Evolutionary conservation across 2,329 filamentous ascomycete species (phyloP).

Genomic region (Clarireedia paspali): DNA sequence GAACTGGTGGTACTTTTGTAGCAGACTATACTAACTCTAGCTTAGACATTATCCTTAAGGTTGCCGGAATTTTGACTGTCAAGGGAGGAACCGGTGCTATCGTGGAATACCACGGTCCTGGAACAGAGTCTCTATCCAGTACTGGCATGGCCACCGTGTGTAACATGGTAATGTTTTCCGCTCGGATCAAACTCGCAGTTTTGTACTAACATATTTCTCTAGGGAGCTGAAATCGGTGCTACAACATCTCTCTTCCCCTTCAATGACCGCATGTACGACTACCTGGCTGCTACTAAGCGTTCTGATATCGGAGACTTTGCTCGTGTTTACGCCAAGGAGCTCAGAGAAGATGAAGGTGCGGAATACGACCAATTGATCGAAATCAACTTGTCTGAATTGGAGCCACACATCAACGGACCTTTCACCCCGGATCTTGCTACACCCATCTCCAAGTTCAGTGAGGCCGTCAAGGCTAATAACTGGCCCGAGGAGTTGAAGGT

Average conservation of each 20-base stretch:
- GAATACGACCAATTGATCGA: slow-evolving; percentile 96
- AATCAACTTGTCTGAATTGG: slow-evolving; percentile 89
- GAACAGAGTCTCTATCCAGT: slow-evolving; percentile 64
- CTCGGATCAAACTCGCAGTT: neutral
- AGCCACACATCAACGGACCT: slow-evolving; percentile 97
- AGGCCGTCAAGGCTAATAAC: slow-evolving; percentile 86
- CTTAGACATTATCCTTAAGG: slow-evolving; percentile 89
- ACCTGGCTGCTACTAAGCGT: slow-evolving; percentile 86
- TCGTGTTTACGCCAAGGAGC: slow-evolving; percentile 73
- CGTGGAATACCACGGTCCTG: slow-evolving; percentile 69
- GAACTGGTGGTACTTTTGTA: neutral
- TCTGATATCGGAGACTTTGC: slow-evolving; percentile 85
- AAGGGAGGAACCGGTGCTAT: slow-evolving; percentile 96
- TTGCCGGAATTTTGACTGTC: slow-evolving; percentile 92
- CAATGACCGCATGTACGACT: slow-evolving; percentile 97
- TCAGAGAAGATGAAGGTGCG: slow-evolving; percentile 79
- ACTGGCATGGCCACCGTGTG: slow-evolving; percentile 84
- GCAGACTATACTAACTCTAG: neutral
- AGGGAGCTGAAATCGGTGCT: slow-evolving; percentile 62
- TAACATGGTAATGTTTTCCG: slow-evolving; percentile 44
- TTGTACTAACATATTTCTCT: neutral
- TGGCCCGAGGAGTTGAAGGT: slow-evolving; percentile 98
- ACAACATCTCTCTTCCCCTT: slow-evolving; percentile 96
- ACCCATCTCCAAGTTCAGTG: slow-evolving; percentile 94
- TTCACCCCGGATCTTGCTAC: slow-evolving; percentile 98